These are phyloP conservation scores for Colletotrichum liaoningense DNA, from an alignment of 2,329 filamentous ascomycete genomes.

Conservation along the genomic window DNA sequence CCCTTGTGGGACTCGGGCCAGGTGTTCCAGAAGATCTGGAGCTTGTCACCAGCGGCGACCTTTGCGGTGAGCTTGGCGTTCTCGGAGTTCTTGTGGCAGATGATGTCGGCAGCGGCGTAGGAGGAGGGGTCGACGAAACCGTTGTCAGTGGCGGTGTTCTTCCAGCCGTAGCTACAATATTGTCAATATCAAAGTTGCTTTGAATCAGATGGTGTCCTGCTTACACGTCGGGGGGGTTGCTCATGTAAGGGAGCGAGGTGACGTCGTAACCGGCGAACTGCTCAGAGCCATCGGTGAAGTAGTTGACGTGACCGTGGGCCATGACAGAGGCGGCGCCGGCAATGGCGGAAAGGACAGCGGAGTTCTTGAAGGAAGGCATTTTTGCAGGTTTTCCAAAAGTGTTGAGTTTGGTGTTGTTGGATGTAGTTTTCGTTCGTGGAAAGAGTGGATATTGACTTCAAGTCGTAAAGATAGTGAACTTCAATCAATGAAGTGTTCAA, in stretches of 20 bases:
- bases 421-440: slow-evolving; percentile 4
- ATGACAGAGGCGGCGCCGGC: slow-evolving; percentile 41
- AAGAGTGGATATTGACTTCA: slow-evolving; percentile 27
- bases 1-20: slow-evolving; percentile 76
- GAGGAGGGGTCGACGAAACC: slow-evolving; percentile 59
- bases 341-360: slow-evolving; percentile 38
- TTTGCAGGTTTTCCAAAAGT: slow-evolving; percentile 31
- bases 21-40: slow-evolving; percentile 71
- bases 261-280: slow-evolving; percentile 45
- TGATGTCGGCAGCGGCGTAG: slow-evolving; percentile 55
- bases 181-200: not conserved
- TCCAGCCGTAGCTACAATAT: slow-evolving; percentile 48
- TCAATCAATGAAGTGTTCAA: slow-evolving; percentile 35
- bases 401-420: not conserved
- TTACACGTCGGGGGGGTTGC: slow-evolving; percentile 43
- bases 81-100: slow-evolving; percentile 57
- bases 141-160: slow-evolving; percentile 49
- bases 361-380: slow-evolving; percentile 40
- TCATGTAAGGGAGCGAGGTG: slow-evolving; percentile 39
- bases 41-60: slow-evolving; percentile 68
- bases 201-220: not conserved
- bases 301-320: slow-evolving; percentile 46
- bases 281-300: slow-evolving; percentile 42
- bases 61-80: slow-evolving; percentile 52
- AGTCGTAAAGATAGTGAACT: slow-evolving; percentile 32